Base-by-base conservation (phyloP, 2,329 filamentous ascomycete species). In the Rutstroemia sp. region DNA sequence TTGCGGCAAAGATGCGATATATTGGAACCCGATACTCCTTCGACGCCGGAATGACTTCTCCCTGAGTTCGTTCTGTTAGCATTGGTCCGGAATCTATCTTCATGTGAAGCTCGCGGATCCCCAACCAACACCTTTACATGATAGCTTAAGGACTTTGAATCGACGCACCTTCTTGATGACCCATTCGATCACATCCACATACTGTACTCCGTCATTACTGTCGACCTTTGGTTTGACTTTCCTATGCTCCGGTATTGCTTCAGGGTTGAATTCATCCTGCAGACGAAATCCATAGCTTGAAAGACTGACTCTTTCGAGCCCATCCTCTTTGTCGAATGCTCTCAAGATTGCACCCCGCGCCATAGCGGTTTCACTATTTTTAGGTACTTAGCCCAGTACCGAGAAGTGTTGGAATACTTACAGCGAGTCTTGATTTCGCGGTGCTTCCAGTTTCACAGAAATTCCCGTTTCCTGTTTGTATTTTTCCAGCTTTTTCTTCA, bases 281-380 rank as follows among this genome's bases (percentile, higher is more conserved):
- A 49, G 27, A 12, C 23, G 30, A 10, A 54, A 54, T 18, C 52
- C 45, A 45, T 54, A 54, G 14, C 45, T 54, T 18, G 19, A 54
- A 8, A 48, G 25, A 30, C 16, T 41, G 8, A 49, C 39, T 30
- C 52, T 48, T 4, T 48, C 37, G 7, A 49, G 37, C 30, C 19
- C 52, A 6, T 49, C n/a, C 16, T 52, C 41, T 16, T 49, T 38
- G 12, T 41, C 30, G 2, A 49, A 39, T 16, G 21, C 52, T 21
- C 45, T 44, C 7, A 54, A 23, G 30, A 42, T 30, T 18, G 34
- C 45, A 16, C 19, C 45, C 41, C 37, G 46, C 5, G 52, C 52
- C 45, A 54, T 54, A 10, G 52, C 52, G n/a, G 34, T 41, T 54
- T 41, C 45, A 38, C 52, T 54, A 6, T 21, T 16, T n/a, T 5